Base-by-base conservation (phyloP, 2,329 filamentous ascomycete species). In the Spiromastix sp. region DNA sequence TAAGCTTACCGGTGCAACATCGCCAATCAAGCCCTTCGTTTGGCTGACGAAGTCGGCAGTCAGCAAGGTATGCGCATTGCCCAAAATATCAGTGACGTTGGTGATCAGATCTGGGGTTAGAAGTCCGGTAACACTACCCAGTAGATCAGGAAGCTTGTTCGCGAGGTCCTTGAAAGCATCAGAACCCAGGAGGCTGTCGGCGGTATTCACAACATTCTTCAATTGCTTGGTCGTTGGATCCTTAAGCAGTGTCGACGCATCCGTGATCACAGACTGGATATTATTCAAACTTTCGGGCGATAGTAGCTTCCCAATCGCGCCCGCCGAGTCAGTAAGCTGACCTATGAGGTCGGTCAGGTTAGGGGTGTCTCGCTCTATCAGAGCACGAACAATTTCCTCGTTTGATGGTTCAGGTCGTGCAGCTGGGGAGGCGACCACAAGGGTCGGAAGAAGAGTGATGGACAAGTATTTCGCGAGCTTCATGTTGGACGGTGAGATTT, bases 191-290 rank as follows among this genome's bases (percentile, higher is more conserved):
- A 36, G 34, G 11, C 30, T 22, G 34, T 26, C 30, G 25, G 34
- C 34, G 12, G 29, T 36, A 20, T 12, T 36, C n/a, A 36, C 25
- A 17, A 36, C 17, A 18, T 16, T 17, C 25, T 39, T 41, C 24
- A 22, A 25, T 19, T 38, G 30, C 30, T 38, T 38, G 19, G 30
- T 30, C 7, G 28, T 32, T 10, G 38, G 30, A 13, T 41, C 36
- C 24, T 39, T 31, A 21, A 39, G 35, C 15, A 41, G n/a, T 12
- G 26, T 19, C 7, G 38, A 29, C 11, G 25, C 4, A 17, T 38
- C 26, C 12, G 24, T 22, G 26, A 39, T 4, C 10, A 41, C 17
- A 6, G 20, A 19, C 4, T 38, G 29, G 10, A 41, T 39, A 8
- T 39, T 29, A 16, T 13, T 28, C 30, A 41, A 27, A 1, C 30